phyloP scores from a whole-genome alignment of 2,329 filamentous ascomycete genomes.

The Aaosphaeria pasadenensis region DNA sequence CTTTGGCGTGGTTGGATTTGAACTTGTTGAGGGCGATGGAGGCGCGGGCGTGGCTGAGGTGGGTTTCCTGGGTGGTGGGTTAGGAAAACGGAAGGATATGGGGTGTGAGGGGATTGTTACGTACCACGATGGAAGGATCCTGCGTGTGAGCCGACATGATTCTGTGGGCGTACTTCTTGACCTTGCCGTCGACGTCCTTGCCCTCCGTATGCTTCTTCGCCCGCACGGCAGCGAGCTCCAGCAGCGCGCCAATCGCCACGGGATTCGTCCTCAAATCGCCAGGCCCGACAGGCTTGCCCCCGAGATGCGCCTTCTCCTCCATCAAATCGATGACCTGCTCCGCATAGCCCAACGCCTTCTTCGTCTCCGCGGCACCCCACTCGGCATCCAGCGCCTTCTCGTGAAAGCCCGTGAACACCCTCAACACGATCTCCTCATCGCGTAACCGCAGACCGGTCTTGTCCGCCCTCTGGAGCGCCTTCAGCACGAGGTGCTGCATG shows the following conservation, averaged over 20 bases:
- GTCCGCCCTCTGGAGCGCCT: constrained; percentile 23
- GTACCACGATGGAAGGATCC: constrained; percentile 14
- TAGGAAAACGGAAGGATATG: too few relatives aligned
- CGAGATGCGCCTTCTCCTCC: constrained; percentile 40
- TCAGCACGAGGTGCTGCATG: constrained; percentile 26
- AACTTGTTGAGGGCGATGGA: not conserved
- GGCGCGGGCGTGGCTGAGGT: not conserved
- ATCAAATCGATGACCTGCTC: constrained; percentile 41
- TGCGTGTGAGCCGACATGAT: constrained; percentile 35
- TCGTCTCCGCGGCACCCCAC: constrained; percentile 38
- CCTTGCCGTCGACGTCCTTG: constrained; percentile 35
- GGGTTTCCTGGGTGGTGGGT: too few relatives aligned
- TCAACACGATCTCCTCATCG: constrained; percentile 20
- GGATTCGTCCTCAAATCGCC: constrained; percentile 34
- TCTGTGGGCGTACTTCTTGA: constrained; percentile 39
- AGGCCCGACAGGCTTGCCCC: constrained; percentile 7
- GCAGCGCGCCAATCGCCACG: constrained; percentile 39
- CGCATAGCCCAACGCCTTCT: constrained; percentile 37
- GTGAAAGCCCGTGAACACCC: constrained; percentile 35
- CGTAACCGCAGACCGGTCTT: constrained; percentile 22
- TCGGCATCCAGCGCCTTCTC: constrained; percentile 27
- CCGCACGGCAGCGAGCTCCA: constrained; percentile 43
- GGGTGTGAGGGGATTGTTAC: not conserved
- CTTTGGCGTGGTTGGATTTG: not conserved
- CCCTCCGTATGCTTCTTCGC: constrained; percentile 32